Conservation (phyloP, 345 rosid species). For the Camelina hispida region DNA sequence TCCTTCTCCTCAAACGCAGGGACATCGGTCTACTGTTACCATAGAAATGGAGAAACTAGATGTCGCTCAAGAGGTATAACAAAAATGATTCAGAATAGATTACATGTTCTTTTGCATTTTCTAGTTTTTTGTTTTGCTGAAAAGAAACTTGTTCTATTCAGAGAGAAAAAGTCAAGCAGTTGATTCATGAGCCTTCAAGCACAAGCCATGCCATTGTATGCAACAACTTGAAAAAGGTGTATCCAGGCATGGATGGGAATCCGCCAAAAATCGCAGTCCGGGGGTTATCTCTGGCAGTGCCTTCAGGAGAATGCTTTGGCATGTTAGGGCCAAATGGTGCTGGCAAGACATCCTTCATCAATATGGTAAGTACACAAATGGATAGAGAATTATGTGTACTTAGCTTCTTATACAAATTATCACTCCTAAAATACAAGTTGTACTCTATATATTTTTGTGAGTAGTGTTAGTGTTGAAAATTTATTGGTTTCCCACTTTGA, state of each 20-base stretch:
- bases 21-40: conserved; percentile 66
- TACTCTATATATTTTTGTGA: background rate
- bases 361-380: conserved; percentile 60
- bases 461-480: background rate
- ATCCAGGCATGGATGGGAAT: conserved; percentile 90
- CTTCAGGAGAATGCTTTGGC: conserved; percentile 91
- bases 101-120: background rate
- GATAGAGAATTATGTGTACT: background rate
- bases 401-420: background rate
- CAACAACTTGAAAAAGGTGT: conserved; percentile 70
- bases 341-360: conserved; percentile 91
- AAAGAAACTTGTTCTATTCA: conserved; percentile 14
- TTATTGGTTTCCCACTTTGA: background rate
- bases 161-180: conserved; percentile 75
- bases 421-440: background rate
- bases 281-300: conserved; percentile 85
- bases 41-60: conserved; percentile 80
- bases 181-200: conserved; percentile 55
- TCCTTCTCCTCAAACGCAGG: conserved; percentile 46
- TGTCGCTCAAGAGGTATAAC: conserved; percentile 75
- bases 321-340: conserved; percentile 99
- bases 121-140: background rate
- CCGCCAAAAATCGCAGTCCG: conserved; percentile 77
- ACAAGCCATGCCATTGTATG: conserved; percentile 64
- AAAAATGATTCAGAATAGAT: background rate